A percentile compares a stretch with the other conserved stretches of the same genome.
These are phyloP conservation scores for Leccinum variicolor DNA, from an alignment of 768 basidiomycete genomes.

Conservation along the genomic window DNA sequence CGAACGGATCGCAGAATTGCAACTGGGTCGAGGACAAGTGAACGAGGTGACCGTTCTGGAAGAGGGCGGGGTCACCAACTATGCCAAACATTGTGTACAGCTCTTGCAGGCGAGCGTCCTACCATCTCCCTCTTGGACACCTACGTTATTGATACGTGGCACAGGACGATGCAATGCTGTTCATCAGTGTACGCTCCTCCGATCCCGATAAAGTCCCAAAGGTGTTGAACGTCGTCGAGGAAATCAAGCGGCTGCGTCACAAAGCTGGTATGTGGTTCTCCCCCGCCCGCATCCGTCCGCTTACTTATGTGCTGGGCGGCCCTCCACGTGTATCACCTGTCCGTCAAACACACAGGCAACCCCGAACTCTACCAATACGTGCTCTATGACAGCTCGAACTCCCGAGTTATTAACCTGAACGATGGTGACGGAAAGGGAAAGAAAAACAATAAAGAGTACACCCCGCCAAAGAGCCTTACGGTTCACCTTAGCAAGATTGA, in stretches of 20 bases:
- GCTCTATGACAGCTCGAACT: conserved; percentile 52
- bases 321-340: conserved; percentile 27
- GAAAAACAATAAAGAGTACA: conserved; percentile 42
- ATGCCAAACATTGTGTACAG: conserved; percentile 62
- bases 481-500: conserved; percentile 84
- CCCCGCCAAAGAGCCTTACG: conserved; percentile 62
- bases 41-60: conserved; percentile 73
- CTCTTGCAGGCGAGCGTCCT: conserved; percentile 52
- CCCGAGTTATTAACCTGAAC: conserved; percentile 60
- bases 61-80: conserved; percentile 62
- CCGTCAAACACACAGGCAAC: conserved; percentile 41
- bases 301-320: not conserved
- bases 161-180: conserved; percentile 79
- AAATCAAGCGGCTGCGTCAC: conserved; percentile 71
- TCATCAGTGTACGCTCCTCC: conserved; percentile 68
- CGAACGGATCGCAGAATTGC: conserved; percentile 70
- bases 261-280: conserved; percentile 54
- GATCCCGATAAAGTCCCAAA: conserved; percentile 66
- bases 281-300: not conserved
- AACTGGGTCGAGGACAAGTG: conserved; percentile 60
- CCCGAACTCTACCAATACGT: conserved; percentile 75
- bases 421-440: conserved; percentile 45
- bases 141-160: not conserved
- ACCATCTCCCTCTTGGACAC: not conserved
- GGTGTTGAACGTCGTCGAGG: conserved; percentile 76